Evolutionary conservation across 208 protist species (phyloP).

Genomic region (Herpetomonas samuelpessoai): DNA sequence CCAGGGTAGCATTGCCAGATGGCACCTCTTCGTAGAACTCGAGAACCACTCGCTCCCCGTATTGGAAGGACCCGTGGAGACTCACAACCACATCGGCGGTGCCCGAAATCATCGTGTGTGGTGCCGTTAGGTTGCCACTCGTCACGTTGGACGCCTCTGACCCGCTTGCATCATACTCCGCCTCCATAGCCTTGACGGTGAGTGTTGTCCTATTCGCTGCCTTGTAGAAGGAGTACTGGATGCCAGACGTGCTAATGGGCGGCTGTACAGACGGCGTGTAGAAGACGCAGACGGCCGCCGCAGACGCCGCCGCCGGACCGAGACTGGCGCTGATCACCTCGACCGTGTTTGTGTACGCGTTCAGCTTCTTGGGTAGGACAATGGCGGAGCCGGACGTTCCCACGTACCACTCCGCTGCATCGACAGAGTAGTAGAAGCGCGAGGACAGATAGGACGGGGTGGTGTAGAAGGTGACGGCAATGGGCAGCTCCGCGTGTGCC

Average conservation of each 20-base stretch:
- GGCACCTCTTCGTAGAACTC: slow-evolving; percentile 16
- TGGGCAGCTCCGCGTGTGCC: neutral
- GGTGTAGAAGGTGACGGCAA: slow-evolving; percentile 9
- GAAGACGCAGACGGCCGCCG: slow-evolving; percentile 40
- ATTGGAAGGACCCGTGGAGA: slow-evolving; percentile 23
- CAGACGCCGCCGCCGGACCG: slow-evolving; percentile 17
- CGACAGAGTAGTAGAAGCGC: slow-evolving; percentile 18
- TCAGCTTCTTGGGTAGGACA: slow-evolving; percentile 11
- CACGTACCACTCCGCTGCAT: slow-evolving; percentile 5
- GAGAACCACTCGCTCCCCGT: slow-evolving; percentile 19
- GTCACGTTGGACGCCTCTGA: neutral
- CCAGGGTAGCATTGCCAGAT: neutral
- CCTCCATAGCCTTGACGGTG: neutral
- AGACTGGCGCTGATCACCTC: slow-evolving; percentile 30
- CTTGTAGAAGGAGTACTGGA: slow-evolving; percentile 32
- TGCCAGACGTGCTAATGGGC: neutral
- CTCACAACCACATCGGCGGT: slow-evolving; percentile 11
- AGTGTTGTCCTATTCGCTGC: slow-evolving; percentile 6
- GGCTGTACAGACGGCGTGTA: slow-evolving; percentile 26
- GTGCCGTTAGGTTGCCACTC: neutral
- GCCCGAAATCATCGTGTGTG: neutral
- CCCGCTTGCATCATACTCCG: neutral
- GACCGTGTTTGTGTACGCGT: slow-evolving; percentile 9
- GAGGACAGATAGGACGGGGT: slow-evolving; percentile 4
- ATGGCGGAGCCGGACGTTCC: slow-evolving; percentile 11